Percentiles rank a stretch among this genome's conserved stretches.
Evolutionary conservation across 2,329 filamentous ascomycete species (phyloP).

Genomic region (Aquanectria penicillioides): DNA sequence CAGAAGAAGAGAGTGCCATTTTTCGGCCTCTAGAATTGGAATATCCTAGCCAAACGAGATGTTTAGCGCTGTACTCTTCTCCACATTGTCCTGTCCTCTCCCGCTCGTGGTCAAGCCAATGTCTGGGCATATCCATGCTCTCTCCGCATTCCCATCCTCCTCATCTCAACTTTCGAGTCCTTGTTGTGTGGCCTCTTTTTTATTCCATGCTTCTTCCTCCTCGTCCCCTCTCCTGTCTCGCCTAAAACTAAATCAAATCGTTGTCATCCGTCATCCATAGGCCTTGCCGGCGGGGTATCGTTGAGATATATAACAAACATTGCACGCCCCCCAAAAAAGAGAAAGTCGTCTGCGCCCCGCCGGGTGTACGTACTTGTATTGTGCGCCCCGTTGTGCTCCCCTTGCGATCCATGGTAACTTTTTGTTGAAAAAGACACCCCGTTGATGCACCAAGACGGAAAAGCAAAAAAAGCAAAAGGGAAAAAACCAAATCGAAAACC

Average conservation of each 20-base stretch:
- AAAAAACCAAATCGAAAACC: constrained; percentile 24
- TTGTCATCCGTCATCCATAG: constrained; percentile 43
- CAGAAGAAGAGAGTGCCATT: constrained; percentile 17
- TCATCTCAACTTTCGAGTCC: constrained; percentile 1
- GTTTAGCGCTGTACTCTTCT: background rate
- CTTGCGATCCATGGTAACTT: constrained; percentile 49
- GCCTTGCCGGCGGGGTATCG: constrained; percentile 51
- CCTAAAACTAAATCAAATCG: constrained; percentile 26
- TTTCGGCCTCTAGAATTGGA: constrained; percentile 8
- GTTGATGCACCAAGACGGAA: constrained; percentile 35
- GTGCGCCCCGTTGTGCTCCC: constrained; percentile 38
- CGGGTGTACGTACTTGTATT: constrained; percentile 34
- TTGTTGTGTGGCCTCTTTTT: constrained; percentile 6
- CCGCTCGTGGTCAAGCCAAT: background rate
- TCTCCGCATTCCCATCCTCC: constrained; percentile 3
- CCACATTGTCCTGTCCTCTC: constrained; percentile 1
- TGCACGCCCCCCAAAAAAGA: constrained; percentile 44
- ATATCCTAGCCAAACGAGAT: constrained; percentile 11
- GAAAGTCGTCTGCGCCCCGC: constrained; percentile 43
- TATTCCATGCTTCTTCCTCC: background rate
- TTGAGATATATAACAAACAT: constrained; percentile 52
- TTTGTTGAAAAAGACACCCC: constrained; percentile 55
- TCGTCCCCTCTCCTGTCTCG: background rate
- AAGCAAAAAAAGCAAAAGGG: constrained; percentile 16
- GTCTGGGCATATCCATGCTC: background rate